Percentiles rank a stretch among this genome's conserved stretches.
These are phyloP conservation scores for Echinosophora koreensis DNA, from an alignment of 306 rosid genomes.

Conservation along the genomic window DNA sequence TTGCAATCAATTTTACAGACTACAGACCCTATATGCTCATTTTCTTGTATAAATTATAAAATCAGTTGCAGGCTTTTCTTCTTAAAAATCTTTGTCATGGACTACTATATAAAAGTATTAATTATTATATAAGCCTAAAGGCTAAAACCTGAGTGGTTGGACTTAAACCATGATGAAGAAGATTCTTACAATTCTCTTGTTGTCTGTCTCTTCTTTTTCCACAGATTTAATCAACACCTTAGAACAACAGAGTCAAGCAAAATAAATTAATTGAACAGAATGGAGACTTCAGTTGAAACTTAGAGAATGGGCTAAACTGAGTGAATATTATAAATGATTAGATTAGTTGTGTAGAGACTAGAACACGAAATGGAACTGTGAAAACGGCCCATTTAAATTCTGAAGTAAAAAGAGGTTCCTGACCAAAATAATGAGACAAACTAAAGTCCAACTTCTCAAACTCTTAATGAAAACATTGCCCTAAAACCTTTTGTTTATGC, in stretches of 20 bases:
- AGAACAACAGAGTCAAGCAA: constrained; percentile 6
- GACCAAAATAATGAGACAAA: constrained; percentile 24
- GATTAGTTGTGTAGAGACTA: constrained; percentile 43
- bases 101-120: not conserved
- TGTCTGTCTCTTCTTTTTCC: constrained; percentile 28
- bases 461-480: constrained; percentile 16
- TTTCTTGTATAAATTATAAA: constrained; percentile 5
- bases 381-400: constrained; percentile 31
- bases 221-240: not conserved
- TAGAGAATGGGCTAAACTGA: constrained; percentile 39
- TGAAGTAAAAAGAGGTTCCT: constrained; percentile 19
- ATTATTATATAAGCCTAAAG: not conserved
- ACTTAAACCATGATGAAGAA: constrained; percentile 25
- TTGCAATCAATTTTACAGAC: constrained; percentile 17
- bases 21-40: constrained; percentile 16
- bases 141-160: constrained; percentile 7
- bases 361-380: constrained; percentile 14
- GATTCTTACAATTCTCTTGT: constrained; percentile 10
- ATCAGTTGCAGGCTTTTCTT: constrained; percentile 8
- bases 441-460: constrained; percentile 31
- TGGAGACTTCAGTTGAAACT: constrained; percentile 44
- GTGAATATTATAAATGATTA: constrained; percentile 39
- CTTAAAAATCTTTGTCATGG: not conserved
- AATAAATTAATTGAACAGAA: constrained; percentile 25
- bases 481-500: constrained; percentile 37